Conservation (phyloP, 2,329 filamentous ascomycete species). For the Pyrenochaeta sp. region DNA sequence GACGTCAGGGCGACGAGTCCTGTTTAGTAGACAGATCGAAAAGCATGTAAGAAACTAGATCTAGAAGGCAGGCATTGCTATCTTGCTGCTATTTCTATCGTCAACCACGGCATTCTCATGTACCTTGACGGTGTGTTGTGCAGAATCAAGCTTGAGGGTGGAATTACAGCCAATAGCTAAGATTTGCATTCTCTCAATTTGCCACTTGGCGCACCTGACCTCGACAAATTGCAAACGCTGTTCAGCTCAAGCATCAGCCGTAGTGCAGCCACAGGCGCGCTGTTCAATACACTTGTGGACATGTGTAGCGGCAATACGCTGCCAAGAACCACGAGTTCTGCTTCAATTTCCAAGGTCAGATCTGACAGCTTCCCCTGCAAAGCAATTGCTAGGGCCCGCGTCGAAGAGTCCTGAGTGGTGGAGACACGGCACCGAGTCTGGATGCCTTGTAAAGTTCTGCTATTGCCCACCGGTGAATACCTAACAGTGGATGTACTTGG, state of each 20-base stretch:
- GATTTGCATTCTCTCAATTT: slow-evolving; percentile 4
- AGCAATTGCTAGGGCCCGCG: not conserved
- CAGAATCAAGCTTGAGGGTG: not conserved
- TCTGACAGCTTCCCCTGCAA: not conserved
- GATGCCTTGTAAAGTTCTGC: not conserved
- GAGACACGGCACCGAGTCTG: not conserved
- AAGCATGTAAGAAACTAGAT: not conserved
- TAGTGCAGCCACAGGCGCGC: slow-evolving; percentile 1
- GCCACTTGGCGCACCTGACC: slow-evolving; percentile 12
- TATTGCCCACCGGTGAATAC: not conserved
- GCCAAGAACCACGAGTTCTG: slow-evolving; percentile 5
- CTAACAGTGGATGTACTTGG: not conserved
- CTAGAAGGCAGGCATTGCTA: not conserved
- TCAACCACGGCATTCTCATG: not conserved
- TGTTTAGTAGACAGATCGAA: not conserved
- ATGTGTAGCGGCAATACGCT: slow-evolving; percentile 16
- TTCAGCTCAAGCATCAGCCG: slow-evolving; percentile 4
- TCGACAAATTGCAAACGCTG: slow-evolving; percentile 7
- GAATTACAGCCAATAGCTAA: not conserved
- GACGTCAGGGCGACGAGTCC: not conserved
- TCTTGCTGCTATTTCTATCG: not conserved
- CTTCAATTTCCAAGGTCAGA: not conserved
- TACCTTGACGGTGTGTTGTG: not conserved
- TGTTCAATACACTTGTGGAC: slow-evolving; percentile 1
- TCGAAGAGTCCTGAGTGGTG: not conserved